A percentile compares a stretch with the other conserved stretches of the same genome.
These are phyloP conservation scores for Lobosporangium transversale DNA, from an alignment of 192 early-diverging fungal genomes.

Conservation along the genomic window DNA sequence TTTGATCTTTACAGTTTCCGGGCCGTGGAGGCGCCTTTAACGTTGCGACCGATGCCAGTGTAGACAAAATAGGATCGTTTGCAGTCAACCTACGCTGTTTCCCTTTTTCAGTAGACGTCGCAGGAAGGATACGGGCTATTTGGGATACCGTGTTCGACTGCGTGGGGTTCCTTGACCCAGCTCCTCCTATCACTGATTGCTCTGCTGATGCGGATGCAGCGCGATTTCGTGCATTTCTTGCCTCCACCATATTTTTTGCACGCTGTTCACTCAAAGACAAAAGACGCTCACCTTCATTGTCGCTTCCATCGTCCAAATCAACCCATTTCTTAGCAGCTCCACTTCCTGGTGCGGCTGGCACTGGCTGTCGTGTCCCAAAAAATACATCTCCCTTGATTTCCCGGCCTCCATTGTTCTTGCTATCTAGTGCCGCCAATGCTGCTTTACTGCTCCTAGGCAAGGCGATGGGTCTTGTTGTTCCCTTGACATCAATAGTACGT, in stretches of 20 bases:
- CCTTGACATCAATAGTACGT: constrained; percentile 20
- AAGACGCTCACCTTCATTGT: neutral
- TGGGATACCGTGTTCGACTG: no score
- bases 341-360: neutral
- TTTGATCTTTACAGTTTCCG: neutral
- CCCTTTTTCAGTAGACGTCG: no score
- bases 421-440: neutral
- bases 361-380: neutral
- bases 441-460: constrained; percentile 4
- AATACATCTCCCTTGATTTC: constrained; percentile 24
- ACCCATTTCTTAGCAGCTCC: constrained; percentile 23
- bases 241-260: constrained; percentile 21
- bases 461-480: constrained; percentile 13
- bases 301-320: constrained; percentile 14
- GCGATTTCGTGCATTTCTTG: neutral
- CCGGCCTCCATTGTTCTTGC: neutral
- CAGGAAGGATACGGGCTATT: no score
- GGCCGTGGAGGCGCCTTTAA: neutral
- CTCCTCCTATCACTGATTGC: neutral
- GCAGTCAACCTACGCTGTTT: no score
- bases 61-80: neutral
- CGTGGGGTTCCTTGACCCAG: neutral
- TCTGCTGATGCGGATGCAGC: neutral
- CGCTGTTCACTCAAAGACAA: constrained; percentile 32
- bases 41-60: neutral